These are phyloP conservation scores for Chrysopogon serrulatus DNA, from an alignment of 176 grass and related monocot species.

Conservation along the genomic window DNA sequence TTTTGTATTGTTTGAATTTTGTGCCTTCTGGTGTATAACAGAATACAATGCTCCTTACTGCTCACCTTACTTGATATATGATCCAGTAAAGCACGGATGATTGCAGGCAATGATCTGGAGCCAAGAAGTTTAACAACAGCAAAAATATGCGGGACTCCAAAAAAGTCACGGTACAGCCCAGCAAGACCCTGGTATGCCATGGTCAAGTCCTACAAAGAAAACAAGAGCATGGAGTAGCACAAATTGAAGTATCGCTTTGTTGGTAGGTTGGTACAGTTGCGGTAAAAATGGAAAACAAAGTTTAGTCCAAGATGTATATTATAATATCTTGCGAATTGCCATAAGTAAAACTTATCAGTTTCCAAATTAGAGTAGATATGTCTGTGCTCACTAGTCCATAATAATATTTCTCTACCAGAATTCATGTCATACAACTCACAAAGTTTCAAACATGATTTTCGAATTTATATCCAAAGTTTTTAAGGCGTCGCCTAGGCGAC, in stretches of 20 bases:
- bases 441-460: background rate
- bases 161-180: slow-evolving; percentile 83
- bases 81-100: slow-evolving; percentile 92
- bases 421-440: slow-evolving; percentile 2
- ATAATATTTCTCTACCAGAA: background rate
- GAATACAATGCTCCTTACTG: background rate
- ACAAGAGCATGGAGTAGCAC: background rate
- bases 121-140: slow-evolving; percentile 93
- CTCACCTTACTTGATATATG: slow-evolving; percentile 97
- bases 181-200: slow-evolving; percentile 79
- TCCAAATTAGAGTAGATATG: background rate
- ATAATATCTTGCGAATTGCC: background rate
- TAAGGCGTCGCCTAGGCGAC: no score
- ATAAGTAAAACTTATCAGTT: background rate
- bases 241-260: slow-evolving; percentile 11
- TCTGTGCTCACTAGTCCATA: slow-evolving; percentile 14
- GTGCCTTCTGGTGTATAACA: slow-evolving; percentile 16
- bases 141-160: slow-evolving; percentile 97
- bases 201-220: slow-evolving; percentile 81
- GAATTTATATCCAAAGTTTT: background rate
- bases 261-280: no score
- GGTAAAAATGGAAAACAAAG: background rate
- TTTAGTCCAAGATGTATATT: slow-evolving; percentile 4
- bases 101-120: slow-evolving; percentile 93
- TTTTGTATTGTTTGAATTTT: background rate